phyloP scores from a whole-genome alignment of 495 filamentous ascomycete species.

The Astrocystis sublimbata region DNA sequence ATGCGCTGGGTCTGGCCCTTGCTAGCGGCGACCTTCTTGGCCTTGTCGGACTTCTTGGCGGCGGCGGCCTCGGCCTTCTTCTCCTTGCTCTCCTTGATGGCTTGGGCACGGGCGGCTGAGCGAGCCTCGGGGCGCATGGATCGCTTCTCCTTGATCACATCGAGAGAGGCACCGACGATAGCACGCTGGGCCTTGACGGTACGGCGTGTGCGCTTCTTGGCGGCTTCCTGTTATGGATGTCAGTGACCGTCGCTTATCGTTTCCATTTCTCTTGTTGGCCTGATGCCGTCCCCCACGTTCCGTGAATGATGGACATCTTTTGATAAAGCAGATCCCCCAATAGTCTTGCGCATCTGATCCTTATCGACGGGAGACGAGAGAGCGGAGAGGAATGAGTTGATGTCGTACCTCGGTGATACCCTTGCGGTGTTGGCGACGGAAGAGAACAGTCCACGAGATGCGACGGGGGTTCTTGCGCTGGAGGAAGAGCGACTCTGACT shows the following conservation, averaged over 20 bases:
- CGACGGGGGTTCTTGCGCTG: conserved; percentile 99
- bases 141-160: conserved; percentile 99
- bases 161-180: conserved; percentile 98
- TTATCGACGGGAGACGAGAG: conserved; percentile 6
- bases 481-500: conserved; percentile 98
- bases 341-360: not conserved
- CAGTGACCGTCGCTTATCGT: conserved; percentile 35
- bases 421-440: conserved; percentile 98
- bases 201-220: conserved; percentile 98
- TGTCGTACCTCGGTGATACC: conserved; percentile 97
- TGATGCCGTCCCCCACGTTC: not conserved
- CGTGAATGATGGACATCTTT: not conserved
- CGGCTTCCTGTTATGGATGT: conserved; percentile 77
- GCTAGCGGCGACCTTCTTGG: conserved; percentile 80
- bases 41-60: conserved; percentile 99
- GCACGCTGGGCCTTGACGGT: conserved; percentile 98
- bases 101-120: conserved; percentile 81
- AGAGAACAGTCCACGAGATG: conserved; percentile 98
- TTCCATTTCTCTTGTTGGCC: not conserved
- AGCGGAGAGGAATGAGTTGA: not conserved
- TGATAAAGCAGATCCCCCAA: not conserved
- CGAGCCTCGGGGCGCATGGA: conserved; percentile 90
- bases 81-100: conserved; percentile 95
- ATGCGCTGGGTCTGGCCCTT: conserved; percentile 78
- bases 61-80: conserved; percentile 85